Conservation (phyloP, 805 yeast species). For the Wickerhamomyces bisporus region DNA sequence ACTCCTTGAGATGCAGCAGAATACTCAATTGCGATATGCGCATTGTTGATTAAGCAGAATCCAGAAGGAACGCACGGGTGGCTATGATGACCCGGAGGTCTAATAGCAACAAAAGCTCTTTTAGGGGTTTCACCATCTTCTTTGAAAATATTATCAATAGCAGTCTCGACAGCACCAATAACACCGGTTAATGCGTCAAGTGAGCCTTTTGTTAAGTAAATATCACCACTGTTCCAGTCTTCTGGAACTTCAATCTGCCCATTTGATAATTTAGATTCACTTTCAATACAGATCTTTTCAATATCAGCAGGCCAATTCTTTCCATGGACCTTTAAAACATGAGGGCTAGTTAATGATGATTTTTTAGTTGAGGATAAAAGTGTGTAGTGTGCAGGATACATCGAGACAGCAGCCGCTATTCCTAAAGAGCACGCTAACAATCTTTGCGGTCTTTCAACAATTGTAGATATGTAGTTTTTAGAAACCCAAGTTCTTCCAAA, state of each 20-base stretch:
- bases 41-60: slow-evolving; percentile 76
- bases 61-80: slow-evolving; percentile 84
- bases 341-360: slow-evolving; percentile 47
- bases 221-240: slow-evolving; percentile 80
- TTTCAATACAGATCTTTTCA: slow-evolving; percentile 50
- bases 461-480: slow-evolving; percentile 56
- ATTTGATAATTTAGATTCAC: slow-evolving; percentile 46
- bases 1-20: slow-evolving; percentile 58
- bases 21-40: slow-evolving; percentile 75
- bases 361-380: slow-evolving; percentile 42
- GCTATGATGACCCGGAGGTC: slow-evolving; percentile 88
- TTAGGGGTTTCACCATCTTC: slow-evolving; percentile 26
- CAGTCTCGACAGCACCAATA: slow-evolving; percentile 69
- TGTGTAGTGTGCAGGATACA: slow-evolving; percentile 56
- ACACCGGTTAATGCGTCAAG: slow-evolving; percentile 71
- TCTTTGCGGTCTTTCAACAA: slow-evolving; percentile 82
- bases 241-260: slow-evolving; percentile 71
- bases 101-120: slow-evolving; percentile 59
- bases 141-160: slow-evolving; percentile 50
- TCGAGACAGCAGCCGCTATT: slow-evolving; percentile 65
- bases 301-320: slow-evolving; percentile 62
- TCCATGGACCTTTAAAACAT: slow-evolving; percentile 70
- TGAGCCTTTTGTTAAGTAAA: slow-evolving; percentile 63
- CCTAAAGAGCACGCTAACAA: slow-evolving; percentile 75
- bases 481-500: slow-evolving; percentile 77